Percentiles rank a stretch among this genome's conserved stretches.
These are phyloP conservation scores for Leishmania gerbilli DNA, from an alignment of 208 protist genomes.

Conservation along the genomic window DNA sequence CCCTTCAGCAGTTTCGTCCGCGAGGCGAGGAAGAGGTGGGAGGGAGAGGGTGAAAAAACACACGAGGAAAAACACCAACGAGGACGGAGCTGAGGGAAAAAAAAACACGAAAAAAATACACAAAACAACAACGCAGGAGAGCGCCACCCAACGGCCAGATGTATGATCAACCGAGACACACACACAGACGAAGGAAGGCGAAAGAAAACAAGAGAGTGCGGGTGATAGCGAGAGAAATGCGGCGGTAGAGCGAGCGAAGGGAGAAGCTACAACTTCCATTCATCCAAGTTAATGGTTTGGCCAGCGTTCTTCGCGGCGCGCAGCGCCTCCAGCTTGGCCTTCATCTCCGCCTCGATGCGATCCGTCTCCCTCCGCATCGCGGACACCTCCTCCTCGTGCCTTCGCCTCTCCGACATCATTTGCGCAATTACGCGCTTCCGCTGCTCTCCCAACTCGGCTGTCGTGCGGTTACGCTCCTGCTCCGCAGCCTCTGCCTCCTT, in stretches of 20 bases:
- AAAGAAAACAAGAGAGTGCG: not conserved
- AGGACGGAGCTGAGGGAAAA: not conserved
- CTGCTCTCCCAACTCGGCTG: slow-evolving; percentile 63
- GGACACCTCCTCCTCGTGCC: slow-evolving; percentile 72
- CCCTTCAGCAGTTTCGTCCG: not conserved
- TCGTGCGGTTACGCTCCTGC: slow-evolving; percentile 46
- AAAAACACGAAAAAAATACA: not conserved
- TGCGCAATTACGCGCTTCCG: slow-evolving; percentile 63
- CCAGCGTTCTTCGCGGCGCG: slow-evolving; percentile 76
- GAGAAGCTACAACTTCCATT: slow-evolving; percentile 68
- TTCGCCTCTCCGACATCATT: slow-evolving; percentile 59
- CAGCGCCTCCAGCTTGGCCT: slow-evolving; percentile 85
- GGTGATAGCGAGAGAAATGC: not conserved
- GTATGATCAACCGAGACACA: not conserved
- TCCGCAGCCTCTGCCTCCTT: slow-evolving; percentile 52
- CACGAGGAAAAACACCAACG: not conserved
- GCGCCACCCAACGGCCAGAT: not conserved
- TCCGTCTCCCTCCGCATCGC: slow-evolving; percentile 86
- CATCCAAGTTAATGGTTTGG: slow-evolving; percentile 80
- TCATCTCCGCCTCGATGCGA: slow-evolving; percentile 87
- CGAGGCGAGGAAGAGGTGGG: not conserved
- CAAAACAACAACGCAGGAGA: not conserved
- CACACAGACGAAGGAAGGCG: not conserved
- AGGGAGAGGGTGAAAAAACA: not conserved
- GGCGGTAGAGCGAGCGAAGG: not conserved